Base-by-base conservation (phyloP, 305 asterid species). In the Solanum hybrid region DNA sequence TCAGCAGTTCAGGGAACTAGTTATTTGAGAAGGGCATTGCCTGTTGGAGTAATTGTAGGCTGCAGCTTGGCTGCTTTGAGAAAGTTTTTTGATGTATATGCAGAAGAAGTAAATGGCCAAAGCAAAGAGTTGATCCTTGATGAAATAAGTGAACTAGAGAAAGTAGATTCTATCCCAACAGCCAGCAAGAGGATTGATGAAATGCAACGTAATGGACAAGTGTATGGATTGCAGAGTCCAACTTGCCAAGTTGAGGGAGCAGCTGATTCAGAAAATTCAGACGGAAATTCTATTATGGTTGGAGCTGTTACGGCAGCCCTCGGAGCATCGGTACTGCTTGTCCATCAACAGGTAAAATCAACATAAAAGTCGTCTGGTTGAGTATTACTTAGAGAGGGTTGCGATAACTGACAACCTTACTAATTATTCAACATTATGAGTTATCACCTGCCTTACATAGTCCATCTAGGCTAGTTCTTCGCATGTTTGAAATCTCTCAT, bases 221-320 rank as follows among this genome's bases (percentile, higher is more conserved):
- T 86, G 61, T 82, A 80, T 89, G 81, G 88, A 82, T 77, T 84
- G 85, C 87, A 91, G 73, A 81, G 90, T 92, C 88, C 88, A 76
- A 88, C 79, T 91, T 89, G 87, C 81, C 91, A 92, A 81, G 88
- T 90, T 89, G 93, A 86, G 77, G 91, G 90, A 89, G 90, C 87
- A 76, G 68, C 38, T 87, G 94, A 89, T 90, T 91, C 91, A 78
- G 91, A 92, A 91, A 86, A 72, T 91, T 88, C 96, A 86, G 92
- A 72, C 36, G 91, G 89, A 57, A 92, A 93, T 15, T 51, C 90
- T 70, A 93, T 92, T 89, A 92, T 96, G 98, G 94, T 94, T 89
- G 98, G 99, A 91, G 98, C 98, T 88, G 97, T 97, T 88, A 94
- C 99, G 68, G 98, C 99, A 91, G 99, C 99, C 87, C 91, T 97